Evolutionary conservation across 768 basidiomycete species (phyloP).

Genomic region (Tulasnella sp.): DNA sequence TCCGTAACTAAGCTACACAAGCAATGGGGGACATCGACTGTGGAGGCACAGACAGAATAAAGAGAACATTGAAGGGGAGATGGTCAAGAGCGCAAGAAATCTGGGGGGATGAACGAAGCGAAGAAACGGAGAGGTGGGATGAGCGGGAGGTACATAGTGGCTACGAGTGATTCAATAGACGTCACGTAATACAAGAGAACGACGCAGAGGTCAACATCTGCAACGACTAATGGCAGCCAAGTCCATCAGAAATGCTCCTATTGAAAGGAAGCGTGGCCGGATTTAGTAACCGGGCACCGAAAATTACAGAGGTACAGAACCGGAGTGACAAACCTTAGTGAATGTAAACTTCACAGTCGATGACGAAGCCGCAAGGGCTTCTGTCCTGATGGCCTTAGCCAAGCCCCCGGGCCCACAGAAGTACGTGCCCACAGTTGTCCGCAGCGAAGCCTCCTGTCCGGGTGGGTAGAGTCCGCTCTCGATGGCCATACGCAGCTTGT

Average conservation of each 20-base stretch:
- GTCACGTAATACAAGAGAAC: too few relatives aligned
- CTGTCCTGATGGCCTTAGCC: conserved; percentile 67
- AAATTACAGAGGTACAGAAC: neutral
- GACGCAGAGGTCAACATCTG: too few relatives aligned
- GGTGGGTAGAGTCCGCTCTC: conserved; percentile 74
- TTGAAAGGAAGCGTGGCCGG: conserved; percentile 7
- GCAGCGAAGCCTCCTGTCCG: conserved; percentile 65
- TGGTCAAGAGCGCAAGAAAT: too few relatives aligned
- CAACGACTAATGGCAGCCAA: too few relatives aligned
- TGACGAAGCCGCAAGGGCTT: conserved; percentile 45
- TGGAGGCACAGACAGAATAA: too few relatives aligned
- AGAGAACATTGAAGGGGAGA: too few relatives aligned
- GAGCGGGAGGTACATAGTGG: too few relatives aligned
- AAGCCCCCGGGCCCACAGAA: conserved; percentile 77
- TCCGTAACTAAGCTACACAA: too few relatives aligned
- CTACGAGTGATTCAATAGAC: too few relatives aligned
- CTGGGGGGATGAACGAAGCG: too few relatives aligned
- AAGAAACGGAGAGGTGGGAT: too few relatives aligned
- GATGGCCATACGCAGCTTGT: conserved; percentile 62
- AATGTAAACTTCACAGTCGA: conserved; percentile 63
- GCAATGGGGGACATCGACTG: too few relatives aligned
- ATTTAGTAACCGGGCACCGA: neutral
- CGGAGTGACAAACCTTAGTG: conserved; percentile 51
- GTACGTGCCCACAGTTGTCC: conserved; percentile 78
- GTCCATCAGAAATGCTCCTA: conserved; percentile 50